These are phyloP conservation scores for Globisporangium sylvaticum DNA, from an alignment of 352 stramenopile genomes.

Conservation along the genomic window DNA sequence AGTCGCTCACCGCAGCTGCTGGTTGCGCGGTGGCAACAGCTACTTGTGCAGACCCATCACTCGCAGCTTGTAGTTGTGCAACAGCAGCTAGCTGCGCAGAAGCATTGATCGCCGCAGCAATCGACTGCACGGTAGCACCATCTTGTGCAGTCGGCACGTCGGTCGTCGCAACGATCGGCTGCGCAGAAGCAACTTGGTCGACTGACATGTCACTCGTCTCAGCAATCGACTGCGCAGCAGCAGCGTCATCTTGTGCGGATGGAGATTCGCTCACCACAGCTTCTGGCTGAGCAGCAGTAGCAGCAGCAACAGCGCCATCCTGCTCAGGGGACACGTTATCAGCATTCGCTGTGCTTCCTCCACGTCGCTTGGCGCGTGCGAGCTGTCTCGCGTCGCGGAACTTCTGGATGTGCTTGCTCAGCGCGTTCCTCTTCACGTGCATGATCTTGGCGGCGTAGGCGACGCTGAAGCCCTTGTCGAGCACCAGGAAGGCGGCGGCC, in stretches of 20 bases:
- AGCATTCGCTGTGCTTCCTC: neutral
- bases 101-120: neutral
- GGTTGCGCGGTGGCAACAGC: neutral
- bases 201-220: neutral
- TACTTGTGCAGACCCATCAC: neutral
- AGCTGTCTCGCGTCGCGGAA: constrained; percentile 9
- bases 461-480: constrained; percentile 7
- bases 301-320: neutral
- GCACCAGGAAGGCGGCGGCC: constrained; percentile 9
- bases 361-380: neutral
- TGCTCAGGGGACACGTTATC: neutral
- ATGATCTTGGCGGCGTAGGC: constrained; percentile 10
- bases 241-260: neutral
- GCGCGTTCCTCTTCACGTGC: constrained; percentile 9
- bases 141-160: neutral
- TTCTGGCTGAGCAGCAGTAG: neutral
- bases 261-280: neutral
- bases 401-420: constrained; percentile 12
- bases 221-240: neutral
- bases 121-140: neutral
- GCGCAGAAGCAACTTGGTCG: neutral
- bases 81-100: neutral
- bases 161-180: neutral
- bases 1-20: neutral
- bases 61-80: neutral